Conservation (phyloP, 768 basidiomycete genomes). For the Agrocybe pediades region DNA sequence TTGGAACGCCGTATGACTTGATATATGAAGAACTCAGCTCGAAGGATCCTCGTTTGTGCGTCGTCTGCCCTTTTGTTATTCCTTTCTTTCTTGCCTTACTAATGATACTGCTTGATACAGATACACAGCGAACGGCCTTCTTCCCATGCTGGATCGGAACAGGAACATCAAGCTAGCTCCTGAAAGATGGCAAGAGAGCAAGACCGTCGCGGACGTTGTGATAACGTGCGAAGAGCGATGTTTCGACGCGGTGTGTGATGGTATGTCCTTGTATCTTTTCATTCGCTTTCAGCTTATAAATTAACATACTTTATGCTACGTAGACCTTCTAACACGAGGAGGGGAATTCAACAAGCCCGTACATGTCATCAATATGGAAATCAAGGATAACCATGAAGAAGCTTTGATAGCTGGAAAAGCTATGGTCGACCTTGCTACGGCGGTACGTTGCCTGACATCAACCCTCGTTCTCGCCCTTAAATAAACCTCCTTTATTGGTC, state of each 20-base stretch:
- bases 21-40: slow-evolving; percentile 88
- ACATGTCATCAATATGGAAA: slow-evolving; percentile 96
- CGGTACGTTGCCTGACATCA: slow-evolving; percentile 69
- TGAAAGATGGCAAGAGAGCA: slow-evolving; percentile 96
- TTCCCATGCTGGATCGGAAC: slow-evolving; percentile 97
- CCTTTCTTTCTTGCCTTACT: slow-evolving; percentile 2
- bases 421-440: slow-evolving; percentile 86
- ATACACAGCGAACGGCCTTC: slow-evolving; percentile 90
- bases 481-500: slow-evolving; percentile 7
- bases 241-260: slow-evolving; percentile 98
- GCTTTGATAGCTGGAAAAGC: slow-evolving; percentile 95
- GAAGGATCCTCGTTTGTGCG: slow-evolving; percentile 87
- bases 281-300: slow-evolving; percentile 30
- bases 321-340: slow-evolving; percentile 84
- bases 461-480: slow-evolving; percentile 1
- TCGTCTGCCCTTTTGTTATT: slow-evolving; percentile 12
- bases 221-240: slow-evolving; percentile 99
- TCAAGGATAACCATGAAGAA: slow-evolving; percentile 99
- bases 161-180: slow-evolving; percentile 88
- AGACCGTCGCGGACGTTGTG: slow-evolving; percentile 89
- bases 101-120: slow-evolving; percentile 36
- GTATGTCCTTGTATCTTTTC: no score
- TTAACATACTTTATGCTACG: neutral
- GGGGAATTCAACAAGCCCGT: slow-evolving; percentile 94
- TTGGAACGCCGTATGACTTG: slow-evolving; percentile 95